Conservation (phyloP, 2,329 filamentous ascomycete genomes). For the Colletotrichum truncatum region DNA sequence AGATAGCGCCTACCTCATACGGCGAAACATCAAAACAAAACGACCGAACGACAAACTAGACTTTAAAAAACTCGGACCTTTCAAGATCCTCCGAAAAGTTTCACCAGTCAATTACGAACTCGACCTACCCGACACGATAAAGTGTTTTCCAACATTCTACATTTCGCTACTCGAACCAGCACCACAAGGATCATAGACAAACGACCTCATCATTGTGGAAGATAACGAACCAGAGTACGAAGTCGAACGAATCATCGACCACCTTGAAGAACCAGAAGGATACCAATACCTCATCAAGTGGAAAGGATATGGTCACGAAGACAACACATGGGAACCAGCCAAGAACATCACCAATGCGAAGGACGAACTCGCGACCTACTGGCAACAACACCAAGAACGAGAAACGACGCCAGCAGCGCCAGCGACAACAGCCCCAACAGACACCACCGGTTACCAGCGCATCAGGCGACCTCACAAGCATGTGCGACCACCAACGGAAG, state of each 20-base stretch:
- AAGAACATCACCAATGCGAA: neutral
- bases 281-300: neutral
- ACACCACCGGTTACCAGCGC: neutral
- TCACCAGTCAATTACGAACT: neutral
- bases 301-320: neutral
- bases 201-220: neutral
- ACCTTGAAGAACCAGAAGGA: neutral
- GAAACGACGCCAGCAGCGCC: neutral
- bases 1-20: neutral
- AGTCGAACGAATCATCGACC: neutral
- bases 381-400: too few species aligned
- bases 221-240: neutral
- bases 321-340: neutral
- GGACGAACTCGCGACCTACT: too few species aligned
- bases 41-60: neutral
- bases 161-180: neutral
- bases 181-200: neutral
- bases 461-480: neutral
- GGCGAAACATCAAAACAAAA: conserved; percentile 5
- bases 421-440: neutral
- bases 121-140: neutral
- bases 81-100: neutral
- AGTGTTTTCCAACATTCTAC: neutral
- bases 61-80: neutral
- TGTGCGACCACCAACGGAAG: neutral